Evolutionary conservation across 805 yeast genomes (phyloP), one percentile per base, ranked within the genome.

Genomic region (Pichia sporocuriosa): DNA sequence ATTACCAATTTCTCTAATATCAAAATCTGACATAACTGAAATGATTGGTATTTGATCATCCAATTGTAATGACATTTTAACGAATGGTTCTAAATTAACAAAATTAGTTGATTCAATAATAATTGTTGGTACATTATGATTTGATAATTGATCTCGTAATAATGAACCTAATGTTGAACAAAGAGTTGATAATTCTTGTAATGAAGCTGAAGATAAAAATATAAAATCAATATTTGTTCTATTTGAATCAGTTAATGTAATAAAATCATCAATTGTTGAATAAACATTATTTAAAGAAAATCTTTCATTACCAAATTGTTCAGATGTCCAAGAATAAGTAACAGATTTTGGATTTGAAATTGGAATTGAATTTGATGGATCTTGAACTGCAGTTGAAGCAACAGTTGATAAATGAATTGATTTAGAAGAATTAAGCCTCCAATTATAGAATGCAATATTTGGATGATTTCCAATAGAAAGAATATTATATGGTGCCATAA

Each of bases 31-130:
- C 75, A 81, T 73, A 32, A 81, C 72, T 34, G 83, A 75, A 41
- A 76, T 64, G 15, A 78, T 66, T 12, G 66, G 68, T 44, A 62
- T 58, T 48, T 46, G 59, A 52, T 30, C 58, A 9, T 51, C 52
- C 13, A 64, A 52, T 43, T 49, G 67, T 46, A 52, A 53, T 25
- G 61, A 61, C 58, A 75, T 64, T 49, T 65, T 68, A 30, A 49
- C 70, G 55, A 82, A 82, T 7, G 84, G 83, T 57, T 84, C 90
- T 39, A 84, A 58, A 57, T 81, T 81, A 43, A 84, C 75, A 55
- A 74, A 83, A 4, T 86, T 85, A 2, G 86, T 76, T 37, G 80
- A 73, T 61, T 84, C 94, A 28, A 84, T 63, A 21, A 83, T 63
- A 3, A 84, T 62, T 26, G 78, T 64, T 21, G 87, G 70, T 31